Evolutionary conservation across 1,284 basidiomycete species (phyloP), one percentile per base, ranked within the genome.

Genomic region (Polyporus tsugae): DNA sequence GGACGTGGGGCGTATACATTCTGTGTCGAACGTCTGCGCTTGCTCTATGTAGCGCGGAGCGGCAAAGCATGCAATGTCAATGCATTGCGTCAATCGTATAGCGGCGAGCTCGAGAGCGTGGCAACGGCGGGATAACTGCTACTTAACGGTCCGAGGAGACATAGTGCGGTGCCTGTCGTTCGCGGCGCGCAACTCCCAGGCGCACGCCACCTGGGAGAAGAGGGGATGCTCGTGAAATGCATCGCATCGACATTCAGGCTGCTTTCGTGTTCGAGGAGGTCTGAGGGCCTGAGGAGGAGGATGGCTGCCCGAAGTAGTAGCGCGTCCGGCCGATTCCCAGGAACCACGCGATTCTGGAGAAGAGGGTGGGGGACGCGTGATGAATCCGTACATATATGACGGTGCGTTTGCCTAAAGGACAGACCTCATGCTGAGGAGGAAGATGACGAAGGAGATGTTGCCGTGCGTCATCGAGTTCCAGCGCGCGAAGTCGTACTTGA

Each of bases 401-500:
- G 5, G 57, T 15, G 2, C 5, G 4, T 22, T 5, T 38, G 58
- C n/a, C 58, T 15, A 22, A 29, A 42, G 38, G 13, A 74, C 80
- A 62, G 75, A 91, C 91, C 92, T 86, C 70, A 82, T 82, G 41
- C 81, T 66, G 63, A 89, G 83, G 58, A 93, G 81, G 52, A 90
- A 80, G 42, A 89, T 69, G 25, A 87, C 85, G 67, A 87, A 81
- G 2, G 90, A 89, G 75, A 93, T 89, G 75, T 93, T 94, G 39
- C 92, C 92, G 73, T 93, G 91, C 0, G 89, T 91, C 82, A 87
- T 90, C 19, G 83, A 76, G 78, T 93, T 93, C 92, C 91, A 94
- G 15, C 76, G 74, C 11, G 76, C 74, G 53, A 86, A 80, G 36
- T 80, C 80, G 70, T 84, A 88, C 62, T 84, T 85, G 69, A 92